Evolutionary conservation across 495 filamentous ascomycete genomes (phyloP), one percentile per base, ranked within the genome.

Genomic region (Talaromyces adpressus): DNA sequence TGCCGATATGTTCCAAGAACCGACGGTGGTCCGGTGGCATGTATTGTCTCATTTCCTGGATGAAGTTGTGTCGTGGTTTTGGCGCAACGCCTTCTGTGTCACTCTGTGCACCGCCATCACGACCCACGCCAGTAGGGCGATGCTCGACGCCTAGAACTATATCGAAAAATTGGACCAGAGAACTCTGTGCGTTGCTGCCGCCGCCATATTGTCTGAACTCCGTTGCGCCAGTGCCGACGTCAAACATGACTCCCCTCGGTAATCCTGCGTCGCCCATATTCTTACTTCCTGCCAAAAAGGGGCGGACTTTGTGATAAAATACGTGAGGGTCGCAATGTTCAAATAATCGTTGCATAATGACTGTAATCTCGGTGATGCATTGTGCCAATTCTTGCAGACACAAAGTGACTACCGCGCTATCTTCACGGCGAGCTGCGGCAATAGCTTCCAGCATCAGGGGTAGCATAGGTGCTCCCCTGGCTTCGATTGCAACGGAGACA

Each of bases 251-350:
- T 0, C 94, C 94, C 66, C 87, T 81, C 0, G 95, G 92, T 6
- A 99, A 77, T 0, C 94, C 94, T 0, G 93, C 94, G 58, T 92
- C 91, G 32, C 80, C 86, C 94, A 99, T 99, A 70, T 97, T 97
- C 81, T 96, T 96, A 70, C 90, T 91, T 6, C 94, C 94, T 7
- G 94, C 93, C 3, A 99, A 83, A 73, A 96, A 98, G 0, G 94
- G 95, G 20, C 94, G 86, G 67, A 99, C 93, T 47, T 86, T 87
- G 73, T 96, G 85, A 73, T 97, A 97, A 77, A 99, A 99, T 61
- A 94, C 86, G 67, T 91, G 87, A 0, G 93, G 92, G 69, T 96
- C 91, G 72, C 94, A 98, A 68, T 85, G 87, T 68, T 98, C 94
- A 70, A 97, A 87, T 89, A 98, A 93, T 57, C 89, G 87, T 67